Evolutionary conservation across 192 early-diverging fungal genomes (phyloP), one percentile per base, ranked within the genome.

Genomic region (Gonapodya prolifera): DNA sequence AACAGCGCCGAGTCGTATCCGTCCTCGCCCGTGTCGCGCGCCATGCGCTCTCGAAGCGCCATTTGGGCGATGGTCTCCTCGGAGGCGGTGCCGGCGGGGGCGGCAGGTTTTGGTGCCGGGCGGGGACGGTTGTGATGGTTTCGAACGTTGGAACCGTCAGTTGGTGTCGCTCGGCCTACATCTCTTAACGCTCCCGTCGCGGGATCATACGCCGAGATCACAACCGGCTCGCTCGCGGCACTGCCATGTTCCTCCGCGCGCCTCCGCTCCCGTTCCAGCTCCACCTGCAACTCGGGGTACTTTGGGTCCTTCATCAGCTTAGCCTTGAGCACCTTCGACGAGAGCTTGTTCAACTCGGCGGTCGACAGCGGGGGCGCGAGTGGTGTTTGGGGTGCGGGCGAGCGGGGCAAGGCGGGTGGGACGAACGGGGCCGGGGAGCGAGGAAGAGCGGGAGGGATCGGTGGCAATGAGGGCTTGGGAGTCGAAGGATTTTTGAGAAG

Each of bases 341-440:
- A 88, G 45, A 98, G 83, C 76, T 91, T 95, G 86, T 98, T 98
- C 23, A 98, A 82, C 71, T 97, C 89, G 70, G 89, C 89, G 33
- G 81, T 78, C 0, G 86, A 78, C 0, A 92, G 76, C 0, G 85
- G 73, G 1, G 86, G 79, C 0, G 80, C 76, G 18, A 75, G 23
- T 35, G 75, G 30, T 1, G 78, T 69, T 17, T 34, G 35, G 30
- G 82, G 78, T 31, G 79, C 69, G n/a, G n/a, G n/a, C n/a, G n/a
- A n/a, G n/a, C n/a, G n/a, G n/a, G n/a, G n/a, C n/a, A n/a, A n/a
- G 69, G 2, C 32, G 34, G 34, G 45, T 69, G 70, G 45, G 45
- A 8, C 13, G 1, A 8, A n/a, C 13, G 45, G 45, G 8, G 45
- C 45, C 45, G 45, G 45, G 45, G 13, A n/a, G 45, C 45, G 45